phyloP scores from a whole-genome alignment of 1,284 basidiomycete species.

The Apiotrichum veenhuisii region DNA sequence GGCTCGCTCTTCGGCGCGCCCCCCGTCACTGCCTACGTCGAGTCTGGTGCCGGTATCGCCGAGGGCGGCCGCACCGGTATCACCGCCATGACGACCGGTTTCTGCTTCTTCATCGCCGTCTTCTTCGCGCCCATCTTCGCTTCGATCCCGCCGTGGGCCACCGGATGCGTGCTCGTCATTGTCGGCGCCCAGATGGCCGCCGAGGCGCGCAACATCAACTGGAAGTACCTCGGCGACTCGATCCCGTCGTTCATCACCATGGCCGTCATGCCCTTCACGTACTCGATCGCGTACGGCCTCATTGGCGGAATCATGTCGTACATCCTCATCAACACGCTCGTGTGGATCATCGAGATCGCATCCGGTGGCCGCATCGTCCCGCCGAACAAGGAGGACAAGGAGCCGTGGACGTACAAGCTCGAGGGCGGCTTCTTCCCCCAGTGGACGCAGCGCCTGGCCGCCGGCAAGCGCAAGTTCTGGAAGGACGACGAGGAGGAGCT shows the following conservation, averaged over 20 bases:
- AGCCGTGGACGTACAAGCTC: slow-evolving; percentile 20
- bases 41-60: slow-evolving; percentile 47
- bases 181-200: slow-evolving; percentile 86
- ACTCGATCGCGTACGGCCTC: slow-evolving; percentile 24
- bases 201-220: slow-evolving; percentile 81
- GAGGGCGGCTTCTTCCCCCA: slow-evolving; percentile 22
- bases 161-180: slow-evolving; percentile 78
- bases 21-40: slow-evolving; percentile 79
- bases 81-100: slow-evolving; percentile 68
- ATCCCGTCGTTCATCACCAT: slow-evolving; percentile 78
- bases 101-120: slow-evolving; percentile 77
- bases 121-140: slow-evolving; percentile 90
- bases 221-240: slow-evolving; percentile 80
- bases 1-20: slow-evolving; percentile 68
- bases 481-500: slow-evolving; percentile 12
- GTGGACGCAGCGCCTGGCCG: slow-evolving; percentile 12
- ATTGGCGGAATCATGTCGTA: slow-evolving; percentile 20
- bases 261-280: slow-evolving; percentile 70
- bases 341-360: slow-evolving; percentile 15
- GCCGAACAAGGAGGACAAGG: slow-evolving; percentile 20
- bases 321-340: slow-evolving; percentile 19
- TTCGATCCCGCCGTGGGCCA: slow-evolving; percentile 82
- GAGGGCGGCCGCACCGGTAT: slow-evolving; percentile 87
- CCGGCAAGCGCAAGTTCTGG: slow-evolving; percentile 19
- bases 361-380: slow-evolving; percentile 11